Evolutionary conservation across 2,329 filamentous ascomycete species (phyloP).

Genomic region (Nemania abortiva): DNA sequence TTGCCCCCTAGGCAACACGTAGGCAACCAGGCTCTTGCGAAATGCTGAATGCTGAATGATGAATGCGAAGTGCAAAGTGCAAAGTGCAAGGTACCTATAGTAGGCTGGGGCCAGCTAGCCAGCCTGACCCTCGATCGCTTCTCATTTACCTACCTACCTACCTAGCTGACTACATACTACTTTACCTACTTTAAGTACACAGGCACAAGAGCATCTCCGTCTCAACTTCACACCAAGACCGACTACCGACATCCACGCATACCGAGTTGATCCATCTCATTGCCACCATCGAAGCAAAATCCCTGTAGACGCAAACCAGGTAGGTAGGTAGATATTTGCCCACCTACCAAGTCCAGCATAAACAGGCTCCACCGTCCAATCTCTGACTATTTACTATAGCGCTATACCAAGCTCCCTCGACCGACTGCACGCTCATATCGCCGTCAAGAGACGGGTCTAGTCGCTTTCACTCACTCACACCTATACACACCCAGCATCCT

Average conservation of each 20-base stretch:
- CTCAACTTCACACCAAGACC: constrained; percentile 7
- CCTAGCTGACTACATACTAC: not conserved
- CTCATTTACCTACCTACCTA: not conserved
- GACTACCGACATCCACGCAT: not conserved
- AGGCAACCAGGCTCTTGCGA: constrained; percentile 21
- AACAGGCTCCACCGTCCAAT: constrained; percentile 24
- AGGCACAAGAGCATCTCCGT: not conserved
- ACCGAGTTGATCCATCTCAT: not conserved
- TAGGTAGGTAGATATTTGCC: not conserved
- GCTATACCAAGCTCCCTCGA: constrained; percentile 13
- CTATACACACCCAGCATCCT: constrained; percentile 1
- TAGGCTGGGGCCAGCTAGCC: too few species aligned
- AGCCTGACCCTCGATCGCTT: too few species aligned
- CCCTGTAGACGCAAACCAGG: constrained; percentile 3
- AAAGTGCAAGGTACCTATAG: too few species aligned
- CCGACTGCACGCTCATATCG: constrained; percentile 6
- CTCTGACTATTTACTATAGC: not conserved
- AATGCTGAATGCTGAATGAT: too few species aligned
- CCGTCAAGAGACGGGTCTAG: not conserved
- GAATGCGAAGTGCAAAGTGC: constrained; percentile 5
- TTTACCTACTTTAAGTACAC: too few species aligned
- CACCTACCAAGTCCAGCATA: constrained; percentile 5
- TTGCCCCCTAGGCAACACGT: constrained; percentile 20
- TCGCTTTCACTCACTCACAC: not conserved
- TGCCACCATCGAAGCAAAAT: constrained; percentile 7